These are phyloP conservation scores for Eucalyptus regnans DNA, from an alignment of 345 rosid genomes.

Conservation along the genomic window DNA sequence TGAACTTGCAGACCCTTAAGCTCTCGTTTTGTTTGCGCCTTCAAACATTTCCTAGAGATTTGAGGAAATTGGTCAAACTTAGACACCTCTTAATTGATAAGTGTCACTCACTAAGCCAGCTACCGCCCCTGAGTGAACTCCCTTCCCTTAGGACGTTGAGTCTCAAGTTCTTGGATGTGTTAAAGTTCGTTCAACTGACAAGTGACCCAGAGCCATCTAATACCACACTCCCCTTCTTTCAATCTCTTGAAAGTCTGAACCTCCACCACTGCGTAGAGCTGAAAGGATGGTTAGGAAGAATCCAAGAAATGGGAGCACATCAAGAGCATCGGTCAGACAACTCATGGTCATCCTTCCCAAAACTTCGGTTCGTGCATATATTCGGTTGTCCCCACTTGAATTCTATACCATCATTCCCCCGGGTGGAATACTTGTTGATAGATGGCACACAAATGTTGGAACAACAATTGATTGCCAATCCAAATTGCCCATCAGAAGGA, in stretches of 20 bases:
- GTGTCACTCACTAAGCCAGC: rapidly evolving
- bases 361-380: background rate
- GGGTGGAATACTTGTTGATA: rapidly evolving
- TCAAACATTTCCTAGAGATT: background rate
- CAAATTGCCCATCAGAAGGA: too few species aligned
- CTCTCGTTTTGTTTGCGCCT: rapidly evolving
- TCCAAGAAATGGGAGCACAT: background rate
- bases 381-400: too few species aligned
- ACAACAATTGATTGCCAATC: too few species aligned
- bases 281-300: background rate
- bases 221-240: background rate
- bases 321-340: background rate
- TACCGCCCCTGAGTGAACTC: background rate
- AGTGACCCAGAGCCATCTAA: too few species aligned
- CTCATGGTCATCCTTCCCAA: background rate
- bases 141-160: background rate
- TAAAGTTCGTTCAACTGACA: background rate
- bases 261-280: rapidly evolving
- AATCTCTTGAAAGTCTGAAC: background rate
- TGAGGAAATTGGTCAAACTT: background rate
- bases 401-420: background rate
- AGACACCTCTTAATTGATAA: rapidly evolving
- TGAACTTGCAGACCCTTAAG: background rate
- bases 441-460: too few species aligned
- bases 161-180: rapidly evolving